These are phyloP conservation scores for Smittium culicis DNA, from an alignment of 371 early-diverging fungal genomes.

Conservation along the genomic window DNA sequence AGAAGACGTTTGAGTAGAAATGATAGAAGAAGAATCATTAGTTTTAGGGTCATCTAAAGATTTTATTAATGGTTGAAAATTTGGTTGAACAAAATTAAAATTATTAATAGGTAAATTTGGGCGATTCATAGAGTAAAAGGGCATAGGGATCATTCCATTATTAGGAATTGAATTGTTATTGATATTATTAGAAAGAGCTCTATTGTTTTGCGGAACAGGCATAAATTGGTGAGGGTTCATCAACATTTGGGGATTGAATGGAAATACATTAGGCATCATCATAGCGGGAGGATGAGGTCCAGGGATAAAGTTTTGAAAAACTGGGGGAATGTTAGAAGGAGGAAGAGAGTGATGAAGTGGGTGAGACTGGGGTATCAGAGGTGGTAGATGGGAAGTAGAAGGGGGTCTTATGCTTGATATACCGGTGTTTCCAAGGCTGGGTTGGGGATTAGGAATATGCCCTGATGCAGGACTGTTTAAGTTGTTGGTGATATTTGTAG, in stretches of 20 bases:
- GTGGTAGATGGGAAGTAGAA: too few relatives aligned
- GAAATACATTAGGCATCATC: not conserved
- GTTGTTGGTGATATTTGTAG: not conserved
- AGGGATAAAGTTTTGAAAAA: not conserved
- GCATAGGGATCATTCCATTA: conserved; percentile 11
- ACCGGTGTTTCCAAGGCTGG: not conserved
- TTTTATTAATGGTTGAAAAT: not conserved
- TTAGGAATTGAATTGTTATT: conserved; percentile 32
- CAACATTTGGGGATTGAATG: not conserved
- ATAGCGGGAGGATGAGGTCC: not conserved
- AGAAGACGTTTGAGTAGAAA: too few relatives aligned
- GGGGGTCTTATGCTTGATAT: not conserved
- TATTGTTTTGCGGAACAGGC: not conserved
- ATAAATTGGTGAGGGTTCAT: not conserved
- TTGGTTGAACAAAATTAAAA: not conserved
- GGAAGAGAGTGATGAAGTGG: not conserved
- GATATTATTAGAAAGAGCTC: conserved; percentile 37
- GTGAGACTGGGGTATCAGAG: too few relatives aligned
- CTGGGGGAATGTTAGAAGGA: not conserved
- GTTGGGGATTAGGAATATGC: not conserved
- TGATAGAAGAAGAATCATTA: too few relatives aligned
- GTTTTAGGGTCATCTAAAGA: too few relatives aligned
- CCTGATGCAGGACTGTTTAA: not conserved
- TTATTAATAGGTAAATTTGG: not conserved
- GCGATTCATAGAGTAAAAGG: conserved; percentile 1